A percentile compares a stretch with the other conserved stretches of the same genome.
Evolutionary conservation across 495 filamentous ascomycete genomes (phyloP).

Genomic region (Penicillium mononematosum): DNA sequence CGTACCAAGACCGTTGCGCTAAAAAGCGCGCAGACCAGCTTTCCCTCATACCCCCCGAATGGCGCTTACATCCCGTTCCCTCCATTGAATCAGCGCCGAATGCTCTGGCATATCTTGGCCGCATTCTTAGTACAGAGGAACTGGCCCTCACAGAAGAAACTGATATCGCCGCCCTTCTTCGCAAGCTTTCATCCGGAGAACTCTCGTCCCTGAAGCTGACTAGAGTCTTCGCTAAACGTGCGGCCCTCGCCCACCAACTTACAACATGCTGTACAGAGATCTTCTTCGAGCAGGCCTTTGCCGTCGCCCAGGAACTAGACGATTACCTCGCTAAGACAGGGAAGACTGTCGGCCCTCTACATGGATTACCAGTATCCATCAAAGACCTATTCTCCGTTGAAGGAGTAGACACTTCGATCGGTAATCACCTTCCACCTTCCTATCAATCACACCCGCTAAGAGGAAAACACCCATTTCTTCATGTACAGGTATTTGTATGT

Average conservation of each 20-base stretch:
- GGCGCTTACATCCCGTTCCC: conserved; percentile 31
- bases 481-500: neutral
- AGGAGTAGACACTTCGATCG: conserved; percentile 51
- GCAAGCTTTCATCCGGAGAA: conserved; percentile 42
- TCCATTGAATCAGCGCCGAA: conserved; percentile 23
- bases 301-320: conserved; percentile 43
- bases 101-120: conserved; percentile 24
- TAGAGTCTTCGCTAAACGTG: conserved; percentile 58
- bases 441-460: neutral
- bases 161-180: conserved; percentile 41
- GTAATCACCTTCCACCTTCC: conserved; percentile 14
- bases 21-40: conserved; percentile 32
- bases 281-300: conserved; percentile 52
- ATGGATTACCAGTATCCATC: conserved; percentile 66
- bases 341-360: conserved; percentile 57
- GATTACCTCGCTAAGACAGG: conserved; percentile 37
- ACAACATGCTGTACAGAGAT: conserved; percentile 66
- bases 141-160: conserved; percentile 51
- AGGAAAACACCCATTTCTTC: neutral
- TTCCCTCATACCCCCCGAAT: conserved; percentile 34
- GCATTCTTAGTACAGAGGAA: conserved; percentile 46
- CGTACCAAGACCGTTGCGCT: conserved; percentile 29
- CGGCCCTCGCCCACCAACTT: conserved; percentile 57
- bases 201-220: conserved; percentile 48
- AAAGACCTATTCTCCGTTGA: conserved; percentile 66